Conservation (phyloP, 2,329 filamentous ascomycete species). For the Blumeriella jaapii region DNA sequence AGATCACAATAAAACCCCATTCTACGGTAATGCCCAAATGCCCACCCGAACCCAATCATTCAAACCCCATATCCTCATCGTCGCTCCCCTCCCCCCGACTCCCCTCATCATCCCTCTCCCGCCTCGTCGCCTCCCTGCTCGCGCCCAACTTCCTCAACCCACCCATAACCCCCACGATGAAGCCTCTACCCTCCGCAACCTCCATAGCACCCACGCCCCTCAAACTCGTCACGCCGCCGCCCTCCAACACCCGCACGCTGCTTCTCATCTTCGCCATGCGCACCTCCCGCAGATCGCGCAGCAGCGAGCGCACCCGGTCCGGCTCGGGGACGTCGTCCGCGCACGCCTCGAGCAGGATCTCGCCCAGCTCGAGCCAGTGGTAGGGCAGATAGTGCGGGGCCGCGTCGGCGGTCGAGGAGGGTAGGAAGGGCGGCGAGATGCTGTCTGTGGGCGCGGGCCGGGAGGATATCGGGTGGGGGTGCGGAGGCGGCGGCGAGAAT, state of each 20-base stretch:
- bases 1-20: too few species aligned
- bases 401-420: slow-evolving; percentile 58
- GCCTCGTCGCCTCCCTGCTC: slow-evolving; percentile 63
- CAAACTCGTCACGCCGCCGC: slow-evolving; percentile 59
- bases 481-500: slow-evolving; percentile 67
- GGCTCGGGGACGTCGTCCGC: slow-evolving; percentile 69
- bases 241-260: slow-evolving; percentile 60
- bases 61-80: slow-evolving; percentile 42
- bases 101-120: slow-evolving; percentile 55
- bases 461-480: slow-evolving; percentile 38
- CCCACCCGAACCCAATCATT: slow-evolving; percentile 5
- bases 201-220: slow-evolving; percentile 86
- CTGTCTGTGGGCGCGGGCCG: slow-evolving; percentile 19
- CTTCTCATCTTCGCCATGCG: slow-evolving; percentile 79
- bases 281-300: slow-evolving; percentile 78
- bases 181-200: slow-evolving; percentile 73
- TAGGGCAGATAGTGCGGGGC: slow-evolving; percentile 69
- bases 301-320: slow-evolving; percentile 60
- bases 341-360: slow-evolving; percentile 76
- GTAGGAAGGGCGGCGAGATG: slow-evolving; percentile 65
- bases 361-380: slow-evolving; percentile 88
- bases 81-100: slow-evolving; percentile 43
- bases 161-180: slow-evolving; percentile 78
- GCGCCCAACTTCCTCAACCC: slow-evolving; percentile 74
- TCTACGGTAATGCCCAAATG: too few species aligned